A percentile compares a stretch with the other conserved stretches of the same genome.
Evolutionary conservation across 345 rosid species (phyloP).

Genomic region (Kandelia obovata): DNA sequence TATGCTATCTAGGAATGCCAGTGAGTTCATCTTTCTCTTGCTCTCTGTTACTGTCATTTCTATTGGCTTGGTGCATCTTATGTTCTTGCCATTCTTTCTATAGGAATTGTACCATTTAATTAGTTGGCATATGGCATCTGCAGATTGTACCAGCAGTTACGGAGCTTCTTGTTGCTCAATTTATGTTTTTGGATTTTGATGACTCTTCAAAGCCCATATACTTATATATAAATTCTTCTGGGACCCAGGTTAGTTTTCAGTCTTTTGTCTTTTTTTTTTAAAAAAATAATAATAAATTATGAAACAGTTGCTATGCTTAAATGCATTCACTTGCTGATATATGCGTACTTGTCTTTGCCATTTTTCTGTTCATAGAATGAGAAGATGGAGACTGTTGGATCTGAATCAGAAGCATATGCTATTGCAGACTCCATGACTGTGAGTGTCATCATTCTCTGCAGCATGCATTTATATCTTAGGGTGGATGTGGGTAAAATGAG

Average conservation of each 20-base stretch:
- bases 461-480: not conserved
- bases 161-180: conserved; percentile 80
- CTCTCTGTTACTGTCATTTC: not conserved
- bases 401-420: conserved; percentile 90
- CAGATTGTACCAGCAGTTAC: conserved; percentile 91
- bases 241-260: conserved; percentile 68
- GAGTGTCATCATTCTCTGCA: conserved; percentile 34
- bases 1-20: conserved; percentile 87
- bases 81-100: not conserved
- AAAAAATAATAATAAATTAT: not conserved
- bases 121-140: conserved; percentile 15
- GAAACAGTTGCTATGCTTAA: not conserved
- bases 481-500: too few relatives aligned
- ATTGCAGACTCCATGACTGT: conserved; percentile 80
- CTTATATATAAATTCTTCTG: conserved; percentile 75
- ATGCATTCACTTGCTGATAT: not conserved
- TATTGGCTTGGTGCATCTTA: not conserved
- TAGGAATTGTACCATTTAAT: conserved; percentile 10
- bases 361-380: conserved; percentile 49
- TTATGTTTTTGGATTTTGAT: conserved; percentile 76
- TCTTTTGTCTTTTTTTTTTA: not conserved
- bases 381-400: conserved; percentile 79
- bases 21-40: conserved; percentile 36
- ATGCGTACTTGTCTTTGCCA: conserved; percentile 1
- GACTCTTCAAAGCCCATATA: conserved; percentile 70